Evolutionary conservation across 352 stramenopile species (phyloP).

Genomic region (Halophytophthora batemanensis): DNA sequence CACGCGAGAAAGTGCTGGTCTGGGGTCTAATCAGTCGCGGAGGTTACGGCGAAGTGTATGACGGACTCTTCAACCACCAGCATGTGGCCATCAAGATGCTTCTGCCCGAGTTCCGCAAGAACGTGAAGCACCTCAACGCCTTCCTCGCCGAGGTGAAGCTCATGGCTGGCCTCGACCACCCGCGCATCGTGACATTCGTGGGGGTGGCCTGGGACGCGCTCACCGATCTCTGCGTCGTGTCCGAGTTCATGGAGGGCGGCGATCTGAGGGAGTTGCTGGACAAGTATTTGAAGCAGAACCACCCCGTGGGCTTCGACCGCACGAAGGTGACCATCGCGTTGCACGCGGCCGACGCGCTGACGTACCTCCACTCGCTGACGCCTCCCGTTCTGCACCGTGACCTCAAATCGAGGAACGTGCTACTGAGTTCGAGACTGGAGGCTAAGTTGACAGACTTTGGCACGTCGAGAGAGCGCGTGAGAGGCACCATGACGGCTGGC

Average conservation of each 20-base stretch:
- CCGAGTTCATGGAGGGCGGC: slow-evolving; percentile 35
- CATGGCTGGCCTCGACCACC: slow-evolving; percentile 16
- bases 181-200: slow-evolving; percentile 23
- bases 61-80: slow-evolving; percentile 11
- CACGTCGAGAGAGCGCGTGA: background rate
- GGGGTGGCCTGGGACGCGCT: slow-evolving; percentile 31
- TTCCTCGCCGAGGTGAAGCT: slow-evolving; percentile 26
- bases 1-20: background rate
- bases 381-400: slow-evolving; percentile 18
- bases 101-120: slow-evolving; percentile 8
- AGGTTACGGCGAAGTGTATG: slow-evolving; percentile 26
- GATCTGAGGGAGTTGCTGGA: slow-evolving; percentile 23
- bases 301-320: slow-evolving; percentile 10
- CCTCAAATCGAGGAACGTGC: slow-evolving; percentile 30
- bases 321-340: slow-evolving; percentile 11
- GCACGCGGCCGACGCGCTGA: slow-evolving; percentile 7
- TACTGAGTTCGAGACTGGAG: slow-evolving; percentile 7
- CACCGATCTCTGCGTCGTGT: slow-evolving; percentile 27
- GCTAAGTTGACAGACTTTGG: slow-evolving; percentile 26
- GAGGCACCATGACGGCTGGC: slow-evolving; percentile 7
- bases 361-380: slow-evolving; percentile 19
- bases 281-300: slow-evolving; percentile 1
- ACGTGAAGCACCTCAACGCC: slow-evolving; percentile 12
- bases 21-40: slow-evolving; percentile 15
- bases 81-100: slow-evolving; percentile 32